Evolutionary conservation across 1,284 basidiomycete species (phyloP).

Genomic region (Fomitiporia mediterranea): DNA sequence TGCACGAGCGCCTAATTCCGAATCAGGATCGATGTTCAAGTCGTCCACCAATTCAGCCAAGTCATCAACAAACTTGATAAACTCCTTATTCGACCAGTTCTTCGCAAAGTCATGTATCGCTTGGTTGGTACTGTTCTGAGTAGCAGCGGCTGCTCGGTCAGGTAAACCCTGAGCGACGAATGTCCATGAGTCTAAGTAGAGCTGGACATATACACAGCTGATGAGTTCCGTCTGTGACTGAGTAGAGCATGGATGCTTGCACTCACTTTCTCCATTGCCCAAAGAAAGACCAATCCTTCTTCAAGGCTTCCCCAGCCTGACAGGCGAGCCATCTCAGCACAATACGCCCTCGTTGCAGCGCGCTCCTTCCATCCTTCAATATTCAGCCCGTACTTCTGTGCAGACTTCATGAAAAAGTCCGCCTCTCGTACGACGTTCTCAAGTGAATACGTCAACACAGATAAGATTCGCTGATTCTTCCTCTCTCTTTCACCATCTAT

Average conservation of each 20-base stretch:
- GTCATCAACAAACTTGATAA: conserved; percentile 54
- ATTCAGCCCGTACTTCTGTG: conserved; percentile 40
- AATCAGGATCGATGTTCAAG: conserved; percentile 37
- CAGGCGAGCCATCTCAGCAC: conserved; percentile 61
- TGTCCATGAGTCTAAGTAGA: conserved; percentile 67
- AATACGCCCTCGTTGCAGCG: conserved; percentile 61
- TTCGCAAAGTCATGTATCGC: conserved; percentile 50
- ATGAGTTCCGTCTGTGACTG: neutral
- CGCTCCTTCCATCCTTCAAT: conserved; percentile 49
- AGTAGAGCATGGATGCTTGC: too few species aligned
- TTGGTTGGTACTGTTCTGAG: conserved; percentile 22
- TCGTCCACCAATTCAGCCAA: conserved; percentile 52
- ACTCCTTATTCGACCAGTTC: conserved; percentile 65
- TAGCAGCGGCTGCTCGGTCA: too few species aligned
- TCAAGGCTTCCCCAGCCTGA: conserved; percentile 44
- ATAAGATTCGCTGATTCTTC: conserved; percentile 42
- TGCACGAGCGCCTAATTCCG: conserved; percentile 38
- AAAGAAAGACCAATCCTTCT: conserved; percentile 66
- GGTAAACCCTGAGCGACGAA: too few species aligned
- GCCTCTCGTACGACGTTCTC: conserved; percentile 57
- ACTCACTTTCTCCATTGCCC: conserved; percentile 80
- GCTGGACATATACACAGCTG: too few species aligned
- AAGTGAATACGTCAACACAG: conserved; percentile 46
- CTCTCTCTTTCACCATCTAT: conserved; percentile 33
- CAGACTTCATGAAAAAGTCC: conserved; percentile 54